Conservation (phyloP, 164 flowering plant species). For the Macadamia tetraphylla region DNA sequence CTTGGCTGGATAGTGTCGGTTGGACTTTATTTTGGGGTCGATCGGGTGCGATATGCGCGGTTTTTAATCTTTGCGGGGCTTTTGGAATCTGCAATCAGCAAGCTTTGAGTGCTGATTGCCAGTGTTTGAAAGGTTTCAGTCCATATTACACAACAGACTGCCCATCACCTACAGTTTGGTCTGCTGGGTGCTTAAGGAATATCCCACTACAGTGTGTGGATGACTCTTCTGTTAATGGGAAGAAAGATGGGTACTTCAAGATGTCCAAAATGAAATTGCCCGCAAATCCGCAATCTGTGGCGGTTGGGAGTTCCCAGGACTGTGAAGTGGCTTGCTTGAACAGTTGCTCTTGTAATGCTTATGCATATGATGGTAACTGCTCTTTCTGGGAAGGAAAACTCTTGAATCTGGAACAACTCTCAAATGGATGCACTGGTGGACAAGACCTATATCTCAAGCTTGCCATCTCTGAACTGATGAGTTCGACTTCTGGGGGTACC, state of each 20-base stretch:
- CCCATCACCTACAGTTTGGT: conserved; percentile 4
- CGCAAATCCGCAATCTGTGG: background rate
- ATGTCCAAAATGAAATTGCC: conserved; percentile 10
- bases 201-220: conserved; percentile 14
- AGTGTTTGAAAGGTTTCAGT: conserved; percentile 20
- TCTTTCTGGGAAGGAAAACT: conserved; percentile 13
- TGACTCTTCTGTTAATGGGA: background rate
- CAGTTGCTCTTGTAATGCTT: conserved; percentile 21
- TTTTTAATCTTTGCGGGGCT: conserved; percentile 21
- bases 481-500: too few species aligned
- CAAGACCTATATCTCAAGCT: conserved; percentile 3
- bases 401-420: background rate
- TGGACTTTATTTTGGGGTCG: conserved; percentile 27
- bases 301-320: background rate
- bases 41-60: conserved; percentile 16
- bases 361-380: conserved; percentile 13
- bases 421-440: background rate
- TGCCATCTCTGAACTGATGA: background rate
- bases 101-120: conserved; percentile 1
- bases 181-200: conserved; percentile 26
- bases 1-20: conserved; percentile 1
- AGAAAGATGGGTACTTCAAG: conserved; percentile 2
- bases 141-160: conserved; percentile 8
- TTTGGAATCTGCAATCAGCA: conserved; percentile 16
- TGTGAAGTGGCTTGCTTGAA: conserved; percentile 17